Evolutionary conservation across 768 basidiomycete species (phyloP), one percentile per base, ranked within the genome.

Genomic region (Pleurotus djamor): DNA sequence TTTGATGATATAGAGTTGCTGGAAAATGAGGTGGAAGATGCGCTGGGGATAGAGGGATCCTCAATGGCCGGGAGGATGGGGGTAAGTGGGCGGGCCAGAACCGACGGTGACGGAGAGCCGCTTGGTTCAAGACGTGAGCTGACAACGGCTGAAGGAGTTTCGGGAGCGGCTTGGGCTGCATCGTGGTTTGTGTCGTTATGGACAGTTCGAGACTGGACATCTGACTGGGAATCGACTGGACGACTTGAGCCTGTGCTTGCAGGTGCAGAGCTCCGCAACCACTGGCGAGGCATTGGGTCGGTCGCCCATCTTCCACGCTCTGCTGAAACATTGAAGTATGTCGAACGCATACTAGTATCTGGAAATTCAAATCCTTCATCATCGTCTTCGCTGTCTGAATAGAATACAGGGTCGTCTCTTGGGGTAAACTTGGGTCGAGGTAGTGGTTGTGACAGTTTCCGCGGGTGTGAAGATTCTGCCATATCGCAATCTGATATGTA

Each of bases 301-400:
- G 72, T 81, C 61, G 76, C 74, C 84, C 84, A 86, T 58, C 77
- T 77, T 6, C 84, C 84, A 55, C 85, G 83, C 64, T 86, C 85
- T 6, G 82, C 78, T 43, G 85, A 86, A 9, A 77, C 76, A 48
- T 76, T 73, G 63, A 85, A 85, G 64, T 77, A 85, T 2, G 83
- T 84, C 59, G 77, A 74, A 52, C 79, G 82, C 48, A 71, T 60
- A 50, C 67, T 69, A 35, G 62, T 65, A 41, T 67, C 61, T n/a
- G 67, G 62, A 51, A 74, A 72, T 52, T 65, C 68, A 57, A 63
- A 71, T 4, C 58, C 68, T 36, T 65, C 62, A 5, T 64, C 68
- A 10, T 73, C 73, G 34, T 71, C 70, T 38, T 74, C 76, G 52
- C 70, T 74, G 48, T 78, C 77, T 7, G 71, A 70, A 59, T 71